Base-by-base conservation (phyloP, 805 yeast genomes). In the Starmerella vaccinii region DNA sequence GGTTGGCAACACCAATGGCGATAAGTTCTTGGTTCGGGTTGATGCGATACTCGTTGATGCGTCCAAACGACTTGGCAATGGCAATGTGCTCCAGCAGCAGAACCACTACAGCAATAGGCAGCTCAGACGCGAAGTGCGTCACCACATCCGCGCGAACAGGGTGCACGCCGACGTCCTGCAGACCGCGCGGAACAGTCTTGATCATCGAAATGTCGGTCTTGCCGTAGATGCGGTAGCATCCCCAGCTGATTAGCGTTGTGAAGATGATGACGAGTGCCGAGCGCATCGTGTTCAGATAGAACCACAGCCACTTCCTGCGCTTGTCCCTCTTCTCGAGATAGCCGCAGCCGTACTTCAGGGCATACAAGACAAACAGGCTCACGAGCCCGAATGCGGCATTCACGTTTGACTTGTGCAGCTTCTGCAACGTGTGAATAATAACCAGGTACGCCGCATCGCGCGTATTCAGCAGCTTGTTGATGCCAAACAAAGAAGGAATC, bases 311-410 rank as follows among this genome's bases (percentile, higher is more conserved):
- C 62, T 74, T 74, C 55, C 69, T 65, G 61, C 70, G 76, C 58
- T 84, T 90, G 71, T 68, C 79, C 64, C 80, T 74, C 61, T 74
- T 81, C 62, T 81, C 80, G 19, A 79, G 79, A 57, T 59, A 70
- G 27, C 76, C 78, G 61, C 84, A 78, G 32, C 71, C 59, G 67
- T 69, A 84, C 66, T 82, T 84, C 84, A 94, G 80, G 5, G 67
- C 50, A 61, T 82, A 85, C 45, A 89, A 74, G n/a, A 86, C 64
- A 61, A 83, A 73, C 57, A 89, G 72, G 33, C 84, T 78, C 30
- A 83, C 76, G 43, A 89, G 69, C 26, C 97, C 97, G 65, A 89
- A 89, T 0, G 92, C 95, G 10, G 95, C 96, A 67, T 89, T 90
- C 40, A 78, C 68, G 46, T 74, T 81, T 4, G 92, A 74, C 57